Conservation (phyloP, 495 filamentous ascomycete genomes). For the Lophiostoma macrostomum region DNA sequence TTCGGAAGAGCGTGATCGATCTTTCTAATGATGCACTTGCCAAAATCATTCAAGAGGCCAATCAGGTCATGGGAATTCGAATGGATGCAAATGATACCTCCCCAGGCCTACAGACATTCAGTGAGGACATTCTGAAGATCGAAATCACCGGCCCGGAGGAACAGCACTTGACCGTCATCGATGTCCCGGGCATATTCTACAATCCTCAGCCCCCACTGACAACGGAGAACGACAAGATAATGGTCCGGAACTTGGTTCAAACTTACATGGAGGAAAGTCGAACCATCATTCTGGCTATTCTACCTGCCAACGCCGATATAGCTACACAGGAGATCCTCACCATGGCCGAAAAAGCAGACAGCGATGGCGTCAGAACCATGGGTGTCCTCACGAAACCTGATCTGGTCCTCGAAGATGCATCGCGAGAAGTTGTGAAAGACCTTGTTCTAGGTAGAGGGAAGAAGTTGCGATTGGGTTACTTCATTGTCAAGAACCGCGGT, state of each 20-base stretch:
- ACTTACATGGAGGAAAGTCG: constrained; percentile 34
- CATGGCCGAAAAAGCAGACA: constrained; percentile 45
- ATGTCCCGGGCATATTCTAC: constrained; percentile 22
- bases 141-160: constrained; percentile 20
- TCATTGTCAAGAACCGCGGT: constrained; percentile 55
- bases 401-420: constrained; percentile 35
- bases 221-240: constrained; percentile 1
- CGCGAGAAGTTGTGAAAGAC: constrained; percentile 43
- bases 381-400: constrained; percentile 54
- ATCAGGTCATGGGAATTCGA: not conserved
- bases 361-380: constrained; percentile 48
- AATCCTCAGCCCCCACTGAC: not conserved
- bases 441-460: constrained; percentile 48
- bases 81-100: not conserved
- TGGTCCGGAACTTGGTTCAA: constrained; percentile 19
- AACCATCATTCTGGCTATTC: constrained; percentile 63
- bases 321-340: constrained; percentile 51
- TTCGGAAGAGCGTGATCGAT: constrained; percentile 33
- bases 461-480: constrained; percentile 53
- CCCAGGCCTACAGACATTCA: constrained; percentile 21
- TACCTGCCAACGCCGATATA: constrained; percentile 52
- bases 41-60: constrained; percentile 3
- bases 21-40: constrained; percentile 41
- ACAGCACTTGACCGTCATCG: constrained; percentile 22
- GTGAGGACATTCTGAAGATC: constrained; percentile 20